Evolutionary conservation across 2,329 filamentous ascomycete genomes (phyloP), one percentile per base, ranked within the genome.

Genomic region (Colletotrichum tofieldiae): DNA sequence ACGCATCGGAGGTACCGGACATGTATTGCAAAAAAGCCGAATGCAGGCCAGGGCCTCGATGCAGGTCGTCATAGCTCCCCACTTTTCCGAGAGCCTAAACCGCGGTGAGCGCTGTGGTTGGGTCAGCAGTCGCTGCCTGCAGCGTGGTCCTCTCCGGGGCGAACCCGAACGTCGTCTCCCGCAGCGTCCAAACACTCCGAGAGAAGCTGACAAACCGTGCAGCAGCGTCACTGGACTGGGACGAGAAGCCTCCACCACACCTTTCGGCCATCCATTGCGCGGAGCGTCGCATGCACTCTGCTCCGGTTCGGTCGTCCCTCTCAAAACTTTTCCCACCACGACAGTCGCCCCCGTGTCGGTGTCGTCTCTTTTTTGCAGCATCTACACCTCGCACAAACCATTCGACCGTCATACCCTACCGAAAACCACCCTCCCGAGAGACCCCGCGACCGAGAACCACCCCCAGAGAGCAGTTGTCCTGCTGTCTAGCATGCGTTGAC

Each of bases 21-120:
- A 56, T 61, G 59, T 65, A 72, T 49, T 66, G 59, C 29, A 16
- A 14, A 64, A 64, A 60, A 16, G 69, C 70, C 70, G 70, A 69
- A 69, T 72, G 71, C 67, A 55, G 71, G 47, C 65, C 61, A 60
- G 61, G 49, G 60, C 51, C 60, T 37, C 71, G 62, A 73, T 75
- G 71, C 54, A 74, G 74, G 74, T 65, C 73, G 67, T 74, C 72
- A 74, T 75, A 75, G 67, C 62, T 71, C 58, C 35, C 71, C 72
- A 58, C 62, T 62, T 67, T 71, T 67, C 37, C n/a, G 16, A 32
- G 54, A 70, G 70, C 70, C 70, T 72, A 72, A 72, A 70, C 58
- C 47, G 39, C 58, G 39, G 52, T 65, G 65, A 49, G 70, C 65
- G 47, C 60, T 72, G 39, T 70, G 65, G 39, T 39, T 72, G 59